Percentiles rank a stretch among this genome's conserved stretches.
Evolutionary conservation across 805 yeast genomes (phyloP).

Genomic region (Saturnispora besseyi): DNA sequence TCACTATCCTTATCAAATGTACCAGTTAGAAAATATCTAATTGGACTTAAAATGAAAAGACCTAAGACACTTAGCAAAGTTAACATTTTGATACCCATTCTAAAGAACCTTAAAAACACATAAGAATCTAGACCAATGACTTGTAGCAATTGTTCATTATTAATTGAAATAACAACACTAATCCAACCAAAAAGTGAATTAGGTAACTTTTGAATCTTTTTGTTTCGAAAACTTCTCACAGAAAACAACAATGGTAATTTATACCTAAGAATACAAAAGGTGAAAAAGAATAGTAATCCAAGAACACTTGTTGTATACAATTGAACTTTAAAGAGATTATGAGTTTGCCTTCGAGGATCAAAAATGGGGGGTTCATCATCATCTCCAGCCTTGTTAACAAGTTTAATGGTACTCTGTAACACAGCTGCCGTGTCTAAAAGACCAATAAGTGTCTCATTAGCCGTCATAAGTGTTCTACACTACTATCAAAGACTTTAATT

Average conservation of each 20-base stretch:
- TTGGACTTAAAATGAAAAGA: slow-evolving; percentile 40
- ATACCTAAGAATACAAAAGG: slow-evolving; percentile 43
- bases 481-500: not conserved
- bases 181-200: slow-evolving; percentile 46
- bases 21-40: slow-evolving; percentile 45
- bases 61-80: slow-evolving; percentile 38
- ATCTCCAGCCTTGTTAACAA: not conserved
- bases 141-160: slow-evolving; percentile 43
- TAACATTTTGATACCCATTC: slow-evolving; percentile 43
- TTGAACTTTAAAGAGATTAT: slow-evolving; percentile 51
- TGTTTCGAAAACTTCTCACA: slow-evolving; percentile 41
- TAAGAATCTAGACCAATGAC: slow-evolving; percentile 53
- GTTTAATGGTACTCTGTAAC: not conserved
- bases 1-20: slow-evolving; percentile 30
- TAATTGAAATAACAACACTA: slow-evolving; percentile 35
- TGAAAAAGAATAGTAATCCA: slow-evolving; percentile 38
- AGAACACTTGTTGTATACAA: slow-evolving; percentile 38
- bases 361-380: slow-evolving; percentile 31
- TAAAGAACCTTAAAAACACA: slow-evolving; percentile 49
- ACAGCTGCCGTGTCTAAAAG: not conserved
- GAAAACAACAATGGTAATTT: slow-evolving; percentile 52
- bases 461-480: not conserved
- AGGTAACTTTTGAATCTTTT: slow-evolving; percentile 38
- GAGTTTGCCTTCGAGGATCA: slow-evolving; percentile 36
- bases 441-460: not conserved